phyloP scores from a whole-genome alignment of 2,329 filamentous ascomycete genomes.

The Aspergillus oerlinghausenensis region DNA sequence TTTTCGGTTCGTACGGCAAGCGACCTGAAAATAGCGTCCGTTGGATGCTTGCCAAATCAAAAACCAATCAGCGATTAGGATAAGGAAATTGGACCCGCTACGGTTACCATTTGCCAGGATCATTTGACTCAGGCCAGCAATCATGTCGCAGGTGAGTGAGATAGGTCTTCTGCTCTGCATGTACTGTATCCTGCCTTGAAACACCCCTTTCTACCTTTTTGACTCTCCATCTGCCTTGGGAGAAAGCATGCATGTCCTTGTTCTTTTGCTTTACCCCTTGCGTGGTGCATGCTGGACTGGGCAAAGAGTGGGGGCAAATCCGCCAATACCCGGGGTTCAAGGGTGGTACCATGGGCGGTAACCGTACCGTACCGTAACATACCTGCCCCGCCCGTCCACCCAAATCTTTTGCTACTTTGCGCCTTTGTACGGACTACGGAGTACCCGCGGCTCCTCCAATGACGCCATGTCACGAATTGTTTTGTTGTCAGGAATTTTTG shows the following conservation, averaged over 20 bases:
- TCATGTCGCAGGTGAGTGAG: constrained; percentile 3
- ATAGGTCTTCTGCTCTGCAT: neutral
- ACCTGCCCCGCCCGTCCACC: constrained; percentile 2
- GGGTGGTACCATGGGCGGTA: neutral
- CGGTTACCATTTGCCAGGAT: neutral
- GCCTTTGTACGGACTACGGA: neutral
- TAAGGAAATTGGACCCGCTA: neutral
- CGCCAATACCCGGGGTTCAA: neutral
- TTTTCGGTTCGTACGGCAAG: neutral
- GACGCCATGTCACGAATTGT: constrained; percentile 14
- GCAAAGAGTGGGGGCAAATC: neutral
- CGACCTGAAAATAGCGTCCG: constrained; percentile 2
- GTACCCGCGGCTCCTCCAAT: constrained; percentile 8
- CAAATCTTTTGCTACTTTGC: constrained; percentile 2
- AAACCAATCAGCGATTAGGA: constrained; percentile 3
- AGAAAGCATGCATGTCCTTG: neutral
- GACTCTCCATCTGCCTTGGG: neutral
- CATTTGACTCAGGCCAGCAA: neutral
- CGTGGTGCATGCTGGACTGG: neutral
- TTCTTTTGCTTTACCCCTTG: neutral
- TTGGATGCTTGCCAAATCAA: neutral
- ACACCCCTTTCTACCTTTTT: neutral
- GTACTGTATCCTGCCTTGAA: constrained; percentile 2
- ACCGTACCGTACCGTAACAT: constrained; percentile 9
- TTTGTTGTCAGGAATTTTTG: constrained; percentile 4